Evolutionary conservation across 371 early-diverging fungal species (phyloP).

Genomic region (Rhizopus arrhizus): DNA sequence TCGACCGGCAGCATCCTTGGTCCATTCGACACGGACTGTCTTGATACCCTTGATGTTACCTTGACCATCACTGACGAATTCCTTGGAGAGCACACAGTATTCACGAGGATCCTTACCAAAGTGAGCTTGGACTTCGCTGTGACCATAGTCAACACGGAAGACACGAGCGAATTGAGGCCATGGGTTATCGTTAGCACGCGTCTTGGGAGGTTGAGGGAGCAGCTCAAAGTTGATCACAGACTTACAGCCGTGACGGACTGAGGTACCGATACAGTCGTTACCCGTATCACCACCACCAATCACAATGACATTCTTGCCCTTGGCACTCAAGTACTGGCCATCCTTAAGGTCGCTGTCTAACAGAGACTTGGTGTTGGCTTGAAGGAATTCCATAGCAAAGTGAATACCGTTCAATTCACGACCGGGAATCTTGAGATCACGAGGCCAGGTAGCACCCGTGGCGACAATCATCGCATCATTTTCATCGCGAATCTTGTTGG

Average conservation of each 20-base stretch:
- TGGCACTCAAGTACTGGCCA: slow-evolving; percentile 79
- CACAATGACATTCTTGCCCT: slow-evolving; percentile 92
- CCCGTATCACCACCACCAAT: slow-evolving; percentile 99
- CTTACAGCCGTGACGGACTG: slow-evolving; percentile 89
- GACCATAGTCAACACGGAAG: slow-evolving; percentile 95
- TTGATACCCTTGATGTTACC: slow-evolving; percentile 89
- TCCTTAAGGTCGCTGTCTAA: slow-evolving; percentile 77
- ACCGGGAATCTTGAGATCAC: slow-evolving; percentile 88
- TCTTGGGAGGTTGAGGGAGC: slow-evolving; percentile 85
- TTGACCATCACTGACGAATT: slow-evolving; percentile 85
- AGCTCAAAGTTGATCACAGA: slow-evolving; percentile 95
- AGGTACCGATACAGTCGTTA: slow-evolving; percentile 94
- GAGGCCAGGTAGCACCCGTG: slow-evolving; percentile 96
- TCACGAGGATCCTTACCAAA: slow-evolving; percentile 94
- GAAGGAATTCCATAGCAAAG: slow-evolving; percentile 97
- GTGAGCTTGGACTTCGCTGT: slow-evolving; percentile 84
- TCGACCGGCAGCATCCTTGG: slow-evolving; percentile 72
- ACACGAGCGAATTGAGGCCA: slow-evolving; percentile 96
- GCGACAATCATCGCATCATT: slow-evolving; percentile 89
- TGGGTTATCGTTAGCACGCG: slow-evolving; percentile 87
- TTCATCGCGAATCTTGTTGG: slow-evolving; percentile 57
- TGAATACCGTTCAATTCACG: slow-evolving; percentile 88
- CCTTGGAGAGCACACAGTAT: slow-evolving; percentile 91
- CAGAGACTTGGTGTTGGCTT: slow-evolving; percentile 84
- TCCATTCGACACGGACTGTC: slow-evolving; percentile 94